Conservation (phyloP, 331 rosid genomes). For the Saraca asoca region DNA sequence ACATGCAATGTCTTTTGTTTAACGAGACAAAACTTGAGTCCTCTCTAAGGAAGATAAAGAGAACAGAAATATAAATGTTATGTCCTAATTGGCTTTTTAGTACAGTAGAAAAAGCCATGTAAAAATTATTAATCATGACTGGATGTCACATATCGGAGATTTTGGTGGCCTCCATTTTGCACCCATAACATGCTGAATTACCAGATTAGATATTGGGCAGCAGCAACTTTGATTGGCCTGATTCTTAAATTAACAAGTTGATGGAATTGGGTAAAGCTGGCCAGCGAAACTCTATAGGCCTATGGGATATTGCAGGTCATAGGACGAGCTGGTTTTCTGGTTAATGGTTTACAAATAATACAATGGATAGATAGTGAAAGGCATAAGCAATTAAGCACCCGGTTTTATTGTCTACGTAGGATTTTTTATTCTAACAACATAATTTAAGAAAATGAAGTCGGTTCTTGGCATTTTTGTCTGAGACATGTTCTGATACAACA, state of each 20-base stretch:
- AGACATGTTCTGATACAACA: not conserved
- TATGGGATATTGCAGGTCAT: not conserved
- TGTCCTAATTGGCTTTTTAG: too few species aligned
- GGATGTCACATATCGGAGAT: too few species aligned
- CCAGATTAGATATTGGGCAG: not conserved
- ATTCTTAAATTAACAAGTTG: not conserved
- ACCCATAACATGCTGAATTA: too few species aligned
- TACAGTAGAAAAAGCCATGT: too few species aligned
- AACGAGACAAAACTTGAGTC: too few species aligned
- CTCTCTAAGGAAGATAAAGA: too few species aligned
- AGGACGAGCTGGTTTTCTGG: conserved; percentile 25
- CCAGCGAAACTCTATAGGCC: conserved; percentile 5
- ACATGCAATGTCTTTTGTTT: too few species aligned
- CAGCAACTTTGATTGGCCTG: not conserved
- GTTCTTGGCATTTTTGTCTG: not conserved
- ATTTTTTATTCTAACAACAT: not conserved
- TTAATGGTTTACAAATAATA: not conserved
- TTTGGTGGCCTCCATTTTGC: too few species aligned
- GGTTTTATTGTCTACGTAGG: not conserved
- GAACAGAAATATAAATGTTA: too few species aligned
- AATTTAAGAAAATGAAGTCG: not conserved
- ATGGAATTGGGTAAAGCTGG: not conserved
- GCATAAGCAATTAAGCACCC: not conserved
- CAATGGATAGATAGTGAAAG: not conserved
- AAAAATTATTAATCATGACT: too few species aligned